phyloP scores from a whole-genome alignment of 2,329 filamentous ascomycete genomes.

The Verruconis gallopava region DNA sequence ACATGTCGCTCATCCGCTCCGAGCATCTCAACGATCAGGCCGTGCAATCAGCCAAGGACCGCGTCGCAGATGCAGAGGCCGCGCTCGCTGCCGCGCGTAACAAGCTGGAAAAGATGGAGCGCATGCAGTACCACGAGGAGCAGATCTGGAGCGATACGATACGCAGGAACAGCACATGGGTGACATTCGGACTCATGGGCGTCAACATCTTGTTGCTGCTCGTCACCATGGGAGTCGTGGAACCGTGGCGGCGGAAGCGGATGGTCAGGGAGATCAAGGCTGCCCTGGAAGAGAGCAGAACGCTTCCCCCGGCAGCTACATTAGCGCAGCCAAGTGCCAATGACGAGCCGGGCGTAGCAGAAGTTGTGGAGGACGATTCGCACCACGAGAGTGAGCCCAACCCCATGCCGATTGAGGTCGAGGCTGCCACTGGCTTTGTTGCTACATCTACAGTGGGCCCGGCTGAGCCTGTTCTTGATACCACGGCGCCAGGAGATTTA shows the following conservation, averaged over 20 bases:
- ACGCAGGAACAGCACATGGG: conserved; percentile 90
- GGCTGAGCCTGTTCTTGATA: no score
- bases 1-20: conserved; percentile 80
- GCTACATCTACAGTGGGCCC: conserved; percentile 9
- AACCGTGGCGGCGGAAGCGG: conserved; percentile 76
- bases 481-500: no score
- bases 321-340: neutral
- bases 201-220: conserved; percentile 86
- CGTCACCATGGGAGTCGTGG: conserved; percentile 73
- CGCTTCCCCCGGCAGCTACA: neutral
- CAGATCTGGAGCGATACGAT: conserved; percentile 99
- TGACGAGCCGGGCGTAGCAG: neutral
- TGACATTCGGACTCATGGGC: conserved; percentile 96
- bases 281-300: conserved; percentile 53
- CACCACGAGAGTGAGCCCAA: conserved; percentile 12
- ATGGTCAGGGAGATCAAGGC: conserved; percentile 66
- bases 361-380: conserved; percentile 3
- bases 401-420: conserved; percentile 12
- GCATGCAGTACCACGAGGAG: conserved; percentile 93
- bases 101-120: conserved; percentile 66
- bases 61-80: conserved; percentile 61
- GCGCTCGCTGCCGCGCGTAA: conserved; percentile 66
- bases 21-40: conserved; percentile 89
- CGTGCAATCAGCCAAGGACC: conserved; percentile 58
- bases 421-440: conserved; percentile 8